Evolutionary conservation across 129 eudicot genomes (phyloP).

Genomic region (Tanacetum coccineum): DNA sequence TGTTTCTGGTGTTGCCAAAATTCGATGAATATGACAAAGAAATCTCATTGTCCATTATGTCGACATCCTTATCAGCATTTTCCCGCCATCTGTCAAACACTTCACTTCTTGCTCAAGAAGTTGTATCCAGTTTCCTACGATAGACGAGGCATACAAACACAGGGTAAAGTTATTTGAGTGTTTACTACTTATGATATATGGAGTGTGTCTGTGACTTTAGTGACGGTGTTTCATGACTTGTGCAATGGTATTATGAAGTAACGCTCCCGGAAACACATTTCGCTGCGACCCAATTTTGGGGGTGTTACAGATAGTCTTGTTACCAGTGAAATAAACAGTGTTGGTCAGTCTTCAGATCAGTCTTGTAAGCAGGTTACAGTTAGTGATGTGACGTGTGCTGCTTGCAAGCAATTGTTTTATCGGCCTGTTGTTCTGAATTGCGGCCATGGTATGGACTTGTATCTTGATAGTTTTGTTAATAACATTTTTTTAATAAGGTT

Average conservation of each 20-base stretch:
- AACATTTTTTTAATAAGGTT: neutral
- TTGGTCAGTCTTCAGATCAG: slow-evolving; percentile 10
- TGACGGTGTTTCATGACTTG: slow-evolving; percentile 13
- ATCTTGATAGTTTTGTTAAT: neutral
- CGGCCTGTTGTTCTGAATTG: slow-evolving; percentile 75
- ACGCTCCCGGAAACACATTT: too few species aligned
- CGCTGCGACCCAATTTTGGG: too few species aligned
- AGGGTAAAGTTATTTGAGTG: slow-evolving; percentile 35
- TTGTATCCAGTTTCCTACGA: slow-evolving; percentile 56
- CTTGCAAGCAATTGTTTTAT: slow-evolving; percentile 55
- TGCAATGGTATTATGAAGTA: too few species aligned
- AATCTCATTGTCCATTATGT: slow-evolving; percentile 71
- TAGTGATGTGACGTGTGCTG: slow-evolving; percentile 36
- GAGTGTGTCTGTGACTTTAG: neutral
- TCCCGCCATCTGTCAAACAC: slow-evolving; percentile 61
- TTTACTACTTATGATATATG: neutral
- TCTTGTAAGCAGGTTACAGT: too few species aligned
- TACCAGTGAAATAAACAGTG: slow-evolving; percentile 23
- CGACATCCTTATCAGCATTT: slow-evolving; percentile 68
- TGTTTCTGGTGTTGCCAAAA: slow-evolving; percentile 82
- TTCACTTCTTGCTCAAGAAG: slow-evolving; percentile 65
- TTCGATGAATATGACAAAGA: slow-evolving; percentile 46
- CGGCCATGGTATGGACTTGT: slow-evolving; percentile 56
- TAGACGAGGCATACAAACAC: slow-evolving; percentile 47
- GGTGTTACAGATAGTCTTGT: too few species aligned